Evolutionary conservation across 2,329 filamentous ascomycete species (phyloP).

Genomic region (Trichoderma endophyticum): DNA sequence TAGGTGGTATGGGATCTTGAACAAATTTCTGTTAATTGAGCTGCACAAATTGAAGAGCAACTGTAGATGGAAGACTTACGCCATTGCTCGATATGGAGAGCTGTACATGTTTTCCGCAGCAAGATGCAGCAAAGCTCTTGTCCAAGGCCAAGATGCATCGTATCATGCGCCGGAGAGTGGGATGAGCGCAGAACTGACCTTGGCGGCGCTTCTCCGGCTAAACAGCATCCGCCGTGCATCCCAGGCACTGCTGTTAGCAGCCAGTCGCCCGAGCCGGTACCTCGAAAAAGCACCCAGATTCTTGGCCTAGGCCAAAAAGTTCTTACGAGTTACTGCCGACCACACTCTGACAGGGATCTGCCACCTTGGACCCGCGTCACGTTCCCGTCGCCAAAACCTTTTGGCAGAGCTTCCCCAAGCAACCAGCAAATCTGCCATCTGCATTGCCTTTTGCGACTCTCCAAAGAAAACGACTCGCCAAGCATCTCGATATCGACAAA

Average conservation of each 20-base stretch:
- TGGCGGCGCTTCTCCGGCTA: conserved; percentile 27
- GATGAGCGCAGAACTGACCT: conserved; percentile 21
- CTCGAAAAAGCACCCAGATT: not conserved
- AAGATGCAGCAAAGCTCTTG: not conserved
- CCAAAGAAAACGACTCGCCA: not conserved
- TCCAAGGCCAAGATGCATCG: not conserved
- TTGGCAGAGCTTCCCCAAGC: not conserved
- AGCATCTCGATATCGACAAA: not conserved
- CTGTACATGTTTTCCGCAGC: not conserved
- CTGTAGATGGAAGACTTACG: not conserved
- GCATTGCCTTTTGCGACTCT: not conserved
- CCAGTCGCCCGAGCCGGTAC: not conserved
- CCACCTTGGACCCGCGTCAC: conserved; percentile 20
- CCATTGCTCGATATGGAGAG: not conserved
- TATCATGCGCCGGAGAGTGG: conserved; percentile 18
- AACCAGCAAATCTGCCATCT: not conserved
- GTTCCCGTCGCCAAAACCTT: conserved; percentile 20
- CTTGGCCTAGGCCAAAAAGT: not conserved
- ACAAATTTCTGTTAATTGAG: not conserved
- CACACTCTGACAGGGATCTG: conserved; percentile 4
- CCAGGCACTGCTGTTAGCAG: not conserved
- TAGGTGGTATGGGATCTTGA: conserved; percentile 60
- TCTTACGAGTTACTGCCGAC: not conserved
- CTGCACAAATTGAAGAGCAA: not conserved
- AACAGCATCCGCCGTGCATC: not conserved